Conservation (phyloP, 306 rosid genomes). For the Morella rubra region DNA sequence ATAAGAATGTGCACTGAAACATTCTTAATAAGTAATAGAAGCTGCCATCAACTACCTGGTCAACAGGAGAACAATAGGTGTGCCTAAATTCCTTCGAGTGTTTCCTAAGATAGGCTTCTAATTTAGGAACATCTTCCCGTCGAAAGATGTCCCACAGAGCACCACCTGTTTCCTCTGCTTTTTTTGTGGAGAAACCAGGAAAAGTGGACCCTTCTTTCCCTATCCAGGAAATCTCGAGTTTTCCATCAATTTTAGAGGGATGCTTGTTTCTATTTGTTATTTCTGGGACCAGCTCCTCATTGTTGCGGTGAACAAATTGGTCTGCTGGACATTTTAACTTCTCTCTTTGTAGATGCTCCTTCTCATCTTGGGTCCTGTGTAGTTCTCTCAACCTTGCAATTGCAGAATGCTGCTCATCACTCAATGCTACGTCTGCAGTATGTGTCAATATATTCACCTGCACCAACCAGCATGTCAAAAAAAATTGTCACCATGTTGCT, state of each 20-base stretch:
- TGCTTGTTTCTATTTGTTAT: constrained; percentile 9
- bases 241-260: constrained; percentile 29
- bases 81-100: constrained; percentile 75
- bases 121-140: constrained; percentile 67
- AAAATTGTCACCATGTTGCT: neutral
- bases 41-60: constrained; percentile 43
- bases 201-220: constrained; percentile 22
- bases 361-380: constrained; percentile 65
- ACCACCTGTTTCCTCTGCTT: constrained; percentile 40
- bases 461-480: constrained; percentile 19
- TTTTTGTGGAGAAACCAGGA: constrained; percentile 24
- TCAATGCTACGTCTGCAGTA: constrained; percentile 56
- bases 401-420: constrained; percentile 38
- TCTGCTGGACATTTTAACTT: constrained; percentile 11
- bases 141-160: constrained; percentile 89
- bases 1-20: constrained; percentile 13
- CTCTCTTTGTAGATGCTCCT: constrained; percentile 35
- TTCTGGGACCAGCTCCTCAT: constrained; percentile 22
- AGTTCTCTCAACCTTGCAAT: constrained; percentile 57
- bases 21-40: constrained; percentile 15
- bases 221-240: constrained; percentile 10
- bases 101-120: constrained; percentile 60
- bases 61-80: constrained; percentile 64
- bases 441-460: constrained; percentile 85
- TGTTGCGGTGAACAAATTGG: constrained; percentile 16